These are phyloP conservation scores for Hebeloma cylindrosporum DNA, from an alignment of 768 basidiomycete species.

Conservation along the genomic window DNA sequence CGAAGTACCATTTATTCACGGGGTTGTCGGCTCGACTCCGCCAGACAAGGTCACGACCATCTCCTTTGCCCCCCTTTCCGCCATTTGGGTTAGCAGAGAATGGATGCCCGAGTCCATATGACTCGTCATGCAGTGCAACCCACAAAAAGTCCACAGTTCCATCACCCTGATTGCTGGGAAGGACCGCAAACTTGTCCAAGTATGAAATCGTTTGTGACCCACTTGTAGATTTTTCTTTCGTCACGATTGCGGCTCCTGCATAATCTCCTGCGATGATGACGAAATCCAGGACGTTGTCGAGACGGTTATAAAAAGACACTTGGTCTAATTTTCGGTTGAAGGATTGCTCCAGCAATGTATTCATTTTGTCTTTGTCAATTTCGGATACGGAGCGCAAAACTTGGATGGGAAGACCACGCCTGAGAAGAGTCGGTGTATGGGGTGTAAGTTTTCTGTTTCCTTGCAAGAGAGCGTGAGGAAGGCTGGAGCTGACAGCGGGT, in stretches of 20 bases:
- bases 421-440: conserved; percentile 90
- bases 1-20: conserved; percentile 99
- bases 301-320: conserved; percentile 73
- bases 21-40: conserved; percentile 91
- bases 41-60: conserved; percentile 96
- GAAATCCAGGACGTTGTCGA: conserved; percentile 82
- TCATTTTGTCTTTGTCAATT: conserved; percentile 76
- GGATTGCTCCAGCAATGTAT: conserved; percentile 80
- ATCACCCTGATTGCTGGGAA: conserved; percentile 94
- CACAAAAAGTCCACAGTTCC: conserved; percentile 99
- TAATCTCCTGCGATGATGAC: conserved; percentile 95
- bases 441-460: conserved; percentile 82
- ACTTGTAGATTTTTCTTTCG: conserved; percentile 50
- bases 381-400: conserved; percentile 71
- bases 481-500: conserved; percentile 91
- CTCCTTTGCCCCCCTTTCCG: conserved; percentile 84
- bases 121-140: conserved; percentile 98
- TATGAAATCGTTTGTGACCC: conserved; percentile 66
- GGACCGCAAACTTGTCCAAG: conserved; percentile 97
- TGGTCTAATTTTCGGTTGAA: conserved; percentile 76
- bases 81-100: conserved; percentile 96
- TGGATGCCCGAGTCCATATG: conserved; percentile 91
- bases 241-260: conserved; percentile 92
- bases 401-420: conserved; percentile 84
- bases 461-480: conserved; percentile 91